Base-by-base conservation (phyloP, 495 filamentous ascomycete genomes). In the Delitschia confertaspora region DNA sequence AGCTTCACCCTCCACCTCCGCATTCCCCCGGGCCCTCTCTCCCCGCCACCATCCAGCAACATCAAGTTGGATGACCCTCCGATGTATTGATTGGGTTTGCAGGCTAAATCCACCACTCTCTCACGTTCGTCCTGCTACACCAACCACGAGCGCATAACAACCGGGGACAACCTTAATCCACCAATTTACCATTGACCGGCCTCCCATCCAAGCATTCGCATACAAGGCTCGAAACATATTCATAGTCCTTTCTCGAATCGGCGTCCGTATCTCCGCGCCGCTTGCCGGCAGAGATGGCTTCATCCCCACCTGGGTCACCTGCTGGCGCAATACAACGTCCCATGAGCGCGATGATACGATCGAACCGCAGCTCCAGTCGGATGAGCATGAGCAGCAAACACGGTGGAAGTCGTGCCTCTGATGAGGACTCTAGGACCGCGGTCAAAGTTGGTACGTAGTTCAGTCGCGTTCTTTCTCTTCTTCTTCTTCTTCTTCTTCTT, bases 371-470 rank as follows among this genome's bases (percentile, higher is more conserved):
- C 62, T 82, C 71, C 53, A 95, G 88, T 71, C 85, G 91, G 49
- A 71, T 95, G 74, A 95, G 88, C 61, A 80, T 84, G 69, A 78
- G 76, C 58, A 88, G 85, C 61, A 86, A 79, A 64, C 71, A 72
- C 27, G 83, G 80, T 34, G 81, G 83, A 45, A 95, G 85, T 65
- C 75, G 89, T 58, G 82, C 82, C 20, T 94, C 88, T 2, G 91
- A 95, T 59, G 91, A 98, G 55, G 91, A 95, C 71, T 73, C 74
- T 30, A 89, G 82, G 65, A 95, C 91, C 22, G 84, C 91, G n/a
- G 91, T 98, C 61, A 95, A 88, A 93, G 91, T 98, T 64, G 91
- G 91, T 98, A 75, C 60, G 91, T 88, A 32, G 22, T 32, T 9
- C 18, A 30, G 7, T 2, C 23, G 27, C 20, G 8, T 44, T 37